Evolutionary conservation across 2,329 filamentous ascomycete species (phyloP), one percentile per base, ranked within the genome.

Genomic region (Diaporthe eres): DNA sequence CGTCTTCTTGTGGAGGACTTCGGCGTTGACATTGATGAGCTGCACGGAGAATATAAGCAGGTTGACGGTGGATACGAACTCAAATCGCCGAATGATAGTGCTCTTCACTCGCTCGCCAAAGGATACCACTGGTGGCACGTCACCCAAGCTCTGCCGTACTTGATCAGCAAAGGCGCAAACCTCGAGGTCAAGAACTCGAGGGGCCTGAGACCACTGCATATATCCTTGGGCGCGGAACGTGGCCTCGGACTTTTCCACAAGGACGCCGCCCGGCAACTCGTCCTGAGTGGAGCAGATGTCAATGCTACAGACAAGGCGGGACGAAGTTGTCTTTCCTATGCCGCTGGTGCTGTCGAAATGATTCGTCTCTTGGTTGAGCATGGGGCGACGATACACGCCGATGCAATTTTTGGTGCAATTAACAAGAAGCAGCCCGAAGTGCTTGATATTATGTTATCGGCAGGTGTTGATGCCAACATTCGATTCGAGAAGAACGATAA

Each of bases 101-200:
- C 51, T 55, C 51, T 55, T 55, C 51, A 55, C 51, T 55, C 51
- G 51, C 51, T 55, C 51, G 51, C 51, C 51, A 55, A 17, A 28
- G 51, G 51, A 28, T 3, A 1, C 25, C 51, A 55, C 51, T 55
- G 51, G 51, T 55, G 51, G 25, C 51, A 55, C 51, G 51, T 55
- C 51, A 13, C 25, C 15, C 51, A 55, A 55, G 51, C 51, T 55
- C 51, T 55, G 25, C 51, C 51, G 25, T 55, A 55, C 51, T 31
- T 55, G 51, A 55, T 28, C 51, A 55, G 51, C 51, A 55, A 55
- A 25, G 51, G 51, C 12, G n/a, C 51, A 31, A 55, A 55, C 5
- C 51, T 55, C 51, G 51, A 55, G n/a, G 25, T 55, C 51, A 55
- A 55, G 51, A 55, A 55, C 12, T 55, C 51, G 51, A 13, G 25